phyloP scores from a whole-genome alignment of 164 flowering plant genomes.

The Chloranthus sessilifolius region DNA sequence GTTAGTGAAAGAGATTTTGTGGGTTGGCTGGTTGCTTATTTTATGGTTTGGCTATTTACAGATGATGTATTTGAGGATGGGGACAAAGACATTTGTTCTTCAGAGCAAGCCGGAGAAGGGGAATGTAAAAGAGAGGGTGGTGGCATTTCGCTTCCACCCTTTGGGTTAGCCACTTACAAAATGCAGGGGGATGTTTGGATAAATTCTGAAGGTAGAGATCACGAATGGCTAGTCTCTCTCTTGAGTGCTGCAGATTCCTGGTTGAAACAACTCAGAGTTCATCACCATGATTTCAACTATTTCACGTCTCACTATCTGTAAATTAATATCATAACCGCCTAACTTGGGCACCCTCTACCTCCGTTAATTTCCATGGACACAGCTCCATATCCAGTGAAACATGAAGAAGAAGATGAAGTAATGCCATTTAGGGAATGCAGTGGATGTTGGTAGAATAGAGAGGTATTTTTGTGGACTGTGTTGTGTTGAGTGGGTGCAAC shows the following conservation, averaged over 20 bases:
- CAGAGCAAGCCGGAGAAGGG: not conserved
- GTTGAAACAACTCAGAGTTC: conserved; percentile 49
- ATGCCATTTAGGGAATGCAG: no score
- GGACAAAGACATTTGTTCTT: not conserved
- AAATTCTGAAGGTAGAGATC: conserved; percentile 21
- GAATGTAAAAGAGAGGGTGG: conserved; percentile 6
- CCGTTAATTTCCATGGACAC: no score
- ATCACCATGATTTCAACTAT: conserved; percentile 50
- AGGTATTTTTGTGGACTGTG: no score
- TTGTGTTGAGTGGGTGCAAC: no score
- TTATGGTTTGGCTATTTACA: conserved; percentile 8
- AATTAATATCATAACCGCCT: no score
- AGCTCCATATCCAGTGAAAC: no score
- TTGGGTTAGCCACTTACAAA: conserved; percentile 48
- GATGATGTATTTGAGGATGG: conserved; percentile 8
- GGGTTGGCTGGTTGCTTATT: no score
- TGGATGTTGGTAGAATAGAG: no score
- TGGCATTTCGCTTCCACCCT: conserved; percentile 35
- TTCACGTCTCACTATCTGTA: conserved; percentile 17
- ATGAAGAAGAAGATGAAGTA: no score
- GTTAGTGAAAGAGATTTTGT: no score
- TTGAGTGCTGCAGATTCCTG: conserved; percentile 51
- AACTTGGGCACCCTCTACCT: no score
- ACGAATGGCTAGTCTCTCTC: conserved; percentile 22
- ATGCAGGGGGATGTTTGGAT: conserved; percentile 50